These are phyloP conservation scores for Cryptomeria japonica DNA, from an alignment of 75 land plant species.

Conservation along the genomic window DNA sequence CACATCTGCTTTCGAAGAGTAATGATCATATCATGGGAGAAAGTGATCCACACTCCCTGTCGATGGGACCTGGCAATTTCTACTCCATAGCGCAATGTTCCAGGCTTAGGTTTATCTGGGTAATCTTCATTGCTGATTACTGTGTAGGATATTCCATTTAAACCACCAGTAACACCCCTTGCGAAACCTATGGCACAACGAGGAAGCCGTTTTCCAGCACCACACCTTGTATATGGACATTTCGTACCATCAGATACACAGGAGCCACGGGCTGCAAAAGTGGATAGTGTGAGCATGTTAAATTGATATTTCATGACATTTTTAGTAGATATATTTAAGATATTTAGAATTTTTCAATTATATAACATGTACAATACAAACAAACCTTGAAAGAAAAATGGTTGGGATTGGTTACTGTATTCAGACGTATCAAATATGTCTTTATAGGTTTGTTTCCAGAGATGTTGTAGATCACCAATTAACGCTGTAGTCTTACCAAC, in stretches of 20 bases:
- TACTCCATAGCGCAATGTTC: conserved; percentile 40
- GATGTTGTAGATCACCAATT: not conserved
- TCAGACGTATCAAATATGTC: too few relatives aligned
- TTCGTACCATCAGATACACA: not conserved
- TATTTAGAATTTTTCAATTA: too few relatives aligned
- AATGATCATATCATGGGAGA: conserved; percentile 23
- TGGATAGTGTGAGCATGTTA: too few relatives aligned
- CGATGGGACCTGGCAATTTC: not conserved
- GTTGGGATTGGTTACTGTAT: too few relatives aligned
- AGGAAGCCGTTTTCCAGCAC: conserved; percentile 11
- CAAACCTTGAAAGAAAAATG: not conserved
- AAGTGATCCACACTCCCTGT: conserved; percentile 39
- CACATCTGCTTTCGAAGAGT: conserved; percentile 15
- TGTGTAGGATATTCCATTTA: conserved; percentile 17
- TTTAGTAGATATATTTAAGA: too few relatives aligned
- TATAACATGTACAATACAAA: too few relatives aligned
- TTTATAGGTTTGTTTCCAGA: not conserved
- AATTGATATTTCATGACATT: too few relatives aligned
- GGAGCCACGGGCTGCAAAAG: fast-evolving
- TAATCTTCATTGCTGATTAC: conserved; percentile 30
- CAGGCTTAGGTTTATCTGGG: conserved; percentile 12
- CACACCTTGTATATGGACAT: not conserved
- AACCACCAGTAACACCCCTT: conserved; percentile 25
- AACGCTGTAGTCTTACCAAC: not conserved
- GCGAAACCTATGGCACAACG: conserved; percentile 27